phyloP scores from a whole-genome alignment of 1,284 basidiomycete species.

The Marasmius tenuissimus region DNA sequence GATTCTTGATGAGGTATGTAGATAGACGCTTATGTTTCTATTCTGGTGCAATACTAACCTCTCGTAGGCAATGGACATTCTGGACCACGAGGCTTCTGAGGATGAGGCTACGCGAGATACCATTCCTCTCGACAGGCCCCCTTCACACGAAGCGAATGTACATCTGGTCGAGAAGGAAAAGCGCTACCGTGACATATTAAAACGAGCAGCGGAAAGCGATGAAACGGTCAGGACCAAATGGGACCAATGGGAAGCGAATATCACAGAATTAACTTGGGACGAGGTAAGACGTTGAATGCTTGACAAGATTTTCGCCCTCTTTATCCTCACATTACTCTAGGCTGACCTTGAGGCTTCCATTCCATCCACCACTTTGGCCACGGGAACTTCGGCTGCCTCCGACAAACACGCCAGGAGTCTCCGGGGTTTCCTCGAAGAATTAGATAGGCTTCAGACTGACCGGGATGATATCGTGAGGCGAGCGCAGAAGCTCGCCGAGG shows the following conservation, averaged over 20 bases:
- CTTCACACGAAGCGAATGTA: conserved; percentile 80
- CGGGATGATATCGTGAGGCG: conserved; percentile 67
- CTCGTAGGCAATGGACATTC: conserved; percentile 77
- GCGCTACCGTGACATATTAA: conserved; percentile 73
- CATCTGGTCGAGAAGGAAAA: conserved; percentile 71
- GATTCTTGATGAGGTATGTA: conserved; percentile 73
- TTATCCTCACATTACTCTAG: conserved; percentile 35
- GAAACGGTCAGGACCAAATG: conserved; percentile 77
- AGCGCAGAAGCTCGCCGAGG: conserved; percentile 61
- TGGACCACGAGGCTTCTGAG: conserved; percentile 88
- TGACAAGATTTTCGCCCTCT: conserved; percentile 6
- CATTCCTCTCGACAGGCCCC: conserved; percentile 46
- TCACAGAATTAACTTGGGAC: conserved; percentile 69
- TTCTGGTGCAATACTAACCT: background rate
- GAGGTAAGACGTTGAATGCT: conserved; percentile 47
- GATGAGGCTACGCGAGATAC: conserved; percentile 71
- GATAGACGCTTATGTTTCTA: background rate
- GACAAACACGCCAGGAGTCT: conserved; percentile 70
- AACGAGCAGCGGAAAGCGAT: conserved; percentile 76
- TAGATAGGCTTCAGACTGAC: conserved; percentile 72
- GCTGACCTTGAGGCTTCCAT: conserved; percentile 66
- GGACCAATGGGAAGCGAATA: conserved; percentile 82
- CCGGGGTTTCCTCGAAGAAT: conserved; percentile 75
- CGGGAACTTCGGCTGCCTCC: conserved; percentile 28
- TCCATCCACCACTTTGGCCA: conserved; percentile 59